These are phyloP conservation scores for Wallacemonas sp. DNA, from an alignment of 208 protist genomes.

Conservation along the genomic window DNA sequence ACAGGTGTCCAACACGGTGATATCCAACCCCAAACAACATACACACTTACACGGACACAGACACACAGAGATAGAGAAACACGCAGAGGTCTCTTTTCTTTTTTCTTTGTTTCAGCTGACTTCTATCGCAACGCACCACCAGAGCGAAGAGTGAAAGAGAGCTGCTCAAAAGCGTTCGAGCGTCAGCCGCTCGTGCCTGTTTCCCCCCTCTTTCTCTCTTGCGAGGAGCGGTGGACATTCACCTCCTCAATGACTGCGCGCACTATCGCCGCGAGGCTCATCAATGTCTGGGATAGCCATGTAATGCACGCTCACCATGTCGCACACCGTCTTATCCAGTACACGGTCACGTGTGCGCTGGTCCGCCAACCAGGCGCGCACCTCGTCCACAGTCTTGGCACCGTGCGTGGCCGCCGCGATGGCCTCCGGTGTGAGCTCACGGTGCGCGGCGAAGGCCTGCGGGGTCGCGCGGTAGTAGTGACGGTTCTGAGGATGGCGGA, in stretches of 20 bases:
- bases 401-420: slow-evolving; percentile 28
- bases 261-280: neutral
- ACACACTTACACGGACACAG: slow-evolving; percentile 7
- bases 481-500: slow-evolving; percentile 49
- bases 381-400: slow-evolving; percentile 27
- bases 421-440: slow-evolving; percentile 32
- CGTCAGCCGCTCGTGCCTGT: too few relatives aligned
- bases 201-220: too few relatives aligned
- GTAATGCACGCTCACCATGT: slow-evolving; percentile 36
- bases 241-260: too few relatives aligned
- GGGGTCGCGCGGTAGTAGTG: slow-evolving; percentile 59
- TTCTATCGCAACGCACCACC: too few relatives aligned
- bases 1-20: too few relatives aligned
- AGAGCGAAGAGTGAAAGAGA: too few relatives aligned
- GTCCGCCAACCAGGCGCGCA: slow-evolving; percentile 62
- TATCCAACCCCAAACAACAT: neutral
- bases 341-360: slow-evolving; percentile 51
- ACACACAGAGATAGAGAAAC: slow-evolving; percentile 8
- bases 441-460: slow-evolving; percentile 67
- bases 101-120: neutral
- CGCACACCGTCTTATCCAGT: slow-evolving; percentile 59
- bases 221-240: too few relatives aligned
- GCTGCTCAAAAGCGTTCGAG: too few relatives aligned
- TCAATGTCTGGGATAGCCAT: neutral
- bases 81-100: neutral